Base-by-base conservation (phyloP, 192 early-diverging fungal species). In the Rhizophagus prolifer region DNA sequence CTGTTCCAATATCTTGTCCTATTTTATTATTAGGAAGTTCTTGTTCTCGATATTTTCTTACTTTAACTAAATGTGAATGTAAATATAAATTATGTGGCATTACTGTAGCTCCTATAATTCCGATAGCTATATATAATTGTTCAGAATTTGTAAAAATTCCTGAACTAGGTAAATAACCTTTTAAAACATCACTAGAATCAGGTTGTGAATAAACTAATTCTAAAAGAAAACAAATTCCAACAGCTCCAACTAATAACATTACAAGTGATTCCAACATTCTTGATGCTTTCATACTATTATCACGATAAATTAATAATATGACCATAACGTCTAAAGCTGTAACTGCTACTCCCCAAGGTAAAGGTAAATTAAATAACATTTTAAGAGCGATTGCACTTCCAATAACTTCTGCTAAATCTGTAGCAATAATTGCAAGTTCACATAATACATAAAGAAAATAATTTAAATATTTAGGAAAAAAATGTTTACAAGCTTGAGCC, bases 31-130 rank as follows among this genome's bases (percentile, higher is more conserved):
- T 81, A 77, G 50, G 70, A 58, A 25, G 76, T 64, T 59, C 38
- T 31, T 80, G 26, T 44, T 82, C 80, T 6, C 61, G 72, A 25
- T 59, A 44, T 44, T 81, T 81, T 58, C 94, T 82, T 19, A 90
- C 85, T 61, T 92, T 88, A 12, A 94, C 92, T 67, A 95, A 86
- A 73, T 84, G 87, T 3, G 91, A 92, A 67, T 95, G 94, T 14
- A 95, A 80, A 71, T 92, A 95, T 0, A 95, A 79, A 71, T 94
- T 94, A 79, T 95, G 94, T n/a, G 94, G 94, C 92, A 94, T 94
- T 44, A 93, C 92, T 0, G 93, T 95, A 4, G 94, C 94, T 28
- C 94, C 94, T 79, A 94, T 91, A 66, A 95, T 95, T 68, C 90
- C 93, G 66, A 95, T 90, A 14, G 92, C 85, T 12, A 95, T 70